Evolutionary conservation across 768 basidiomycete genomes (phyloP), one percentile per base, ranked within the genome.

Genomic region (Pisolithus albus): DNA sequence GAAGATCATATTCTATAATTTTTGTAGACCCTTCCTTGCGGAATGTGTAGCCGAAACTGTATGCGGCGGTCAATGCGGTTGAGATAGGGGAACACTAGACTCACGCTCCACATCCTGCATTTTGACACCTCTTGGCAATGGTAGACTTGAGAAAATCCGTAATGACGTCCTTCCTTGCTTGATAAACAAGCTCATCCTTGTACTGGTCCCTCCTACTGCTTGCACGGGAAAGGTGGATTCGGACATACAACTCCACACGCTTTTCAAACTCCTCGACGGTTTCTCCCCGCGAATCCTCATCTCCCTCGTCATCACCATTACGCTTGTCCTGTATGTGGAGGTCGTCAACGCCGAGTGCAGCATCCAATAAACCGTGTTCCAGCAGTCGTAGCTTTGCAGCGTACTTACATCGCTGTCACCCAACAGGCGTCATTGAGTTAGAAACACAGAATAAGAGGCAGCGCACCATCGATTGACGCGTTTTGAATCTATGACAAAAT

Each of bases 1-100:
- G 75, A 30, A 98, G 77, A 59, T 94, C 93, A 62, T 91, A 90
- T 71, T 98, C 93, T 63, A 98, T 86, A 50, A 99, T 79, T 71
- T 97, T 98, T 47, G 88, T 91, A 67, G 88, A 77, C 0, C 90
- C 92, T 63, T 99, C 96, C 67, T 92, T 97, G 49, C 94, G 86
- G 70, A 88, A 92, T 0, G 92, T 91, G 64, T 90, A 93, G 2
- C 79, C 83, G 58, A 78, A 69, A 26, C 92, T 94, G 46, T 36
- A 13, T 37, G 56, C 7, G 37, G 19, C 37, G 21, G 40, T 59
- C 38, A 60, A 34, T n/a, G 38, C 34, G 18, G 21, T 43, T 16
- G 49, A 55, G 47, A 18, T 21, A n/a, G 16, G 21, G 28, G 53
- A 43, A 44, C 30, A 56, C 36, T 36, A 42, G n/a, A 79, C 88